Percentiles rank a stretch among this genome's conserved stretches.
Conservation (phyloP, 306 rosid genomes). For the Cucurbita ficifolia region DNA sequence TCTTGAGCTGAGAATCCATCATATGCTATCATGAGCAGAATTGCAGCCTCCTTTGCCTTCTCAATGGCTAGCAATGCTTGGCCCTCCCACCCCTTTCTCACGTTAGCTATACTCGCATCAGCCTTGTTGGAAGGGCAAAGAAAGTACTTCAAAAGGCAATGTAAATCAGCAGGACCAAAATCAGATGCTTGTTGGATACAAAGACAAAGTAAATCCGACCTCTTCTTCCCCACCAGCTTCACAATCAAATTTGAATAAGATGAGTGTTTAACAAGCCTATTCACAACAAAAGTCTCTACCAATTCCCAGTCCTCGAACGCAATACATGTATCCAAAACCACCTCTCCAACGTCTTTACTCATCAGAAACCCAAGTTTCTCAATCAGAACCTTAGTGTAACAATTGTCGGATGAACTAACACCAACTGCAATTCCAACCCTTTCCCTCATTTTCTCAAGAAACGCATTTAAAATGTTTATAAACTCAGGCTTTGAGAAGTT, state of each 20-base stretch:
- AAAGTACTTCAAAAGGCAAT: conserved; percentile 53
- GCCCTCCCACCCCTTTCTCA: conserved; percentile 71
- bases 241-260: conserved; percentile 33
- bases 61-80: conserved; percentile 49
- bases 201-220: conserved; percentile 45
- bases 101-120: conserved; percentile 17
- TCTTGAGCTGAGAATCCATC: conserved; percentile 59
- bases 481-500: conserved; percentile 35
- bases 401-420: conserved; percentile 17
- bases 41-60: conserved; percentile 56
- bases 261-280: conserved; percentile 32
- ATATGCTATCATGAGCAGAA: conserved; percentile 64
- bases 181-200: conserved; percentile 51
- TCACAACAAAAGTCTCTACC: conserved; percentile 44
- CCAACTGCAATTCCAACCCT: conserved; percentile 24
- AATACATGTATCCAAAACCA: conserved; percentile 53
- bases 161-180: conserved; percentile 48
- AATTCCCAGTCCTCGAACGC: conserved; percentile 62
- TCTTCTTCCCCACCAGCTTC: conserved; percentile 36
- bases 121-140: conserved; percentile 40
- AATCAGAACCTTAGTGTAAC: conserved; percentile 28
- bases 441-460: conserved; percentile 33
- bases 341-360: conserved; percentile 35
- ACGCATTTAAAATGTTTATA: conserved; percentile 26
- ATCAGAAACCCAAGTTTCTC: conserved; percentile 27